These are phyloP conservation scores for Yarrowia deformans DNA, from an alignment of 805 yeast species.

Conservation along the genomic window DNA sequence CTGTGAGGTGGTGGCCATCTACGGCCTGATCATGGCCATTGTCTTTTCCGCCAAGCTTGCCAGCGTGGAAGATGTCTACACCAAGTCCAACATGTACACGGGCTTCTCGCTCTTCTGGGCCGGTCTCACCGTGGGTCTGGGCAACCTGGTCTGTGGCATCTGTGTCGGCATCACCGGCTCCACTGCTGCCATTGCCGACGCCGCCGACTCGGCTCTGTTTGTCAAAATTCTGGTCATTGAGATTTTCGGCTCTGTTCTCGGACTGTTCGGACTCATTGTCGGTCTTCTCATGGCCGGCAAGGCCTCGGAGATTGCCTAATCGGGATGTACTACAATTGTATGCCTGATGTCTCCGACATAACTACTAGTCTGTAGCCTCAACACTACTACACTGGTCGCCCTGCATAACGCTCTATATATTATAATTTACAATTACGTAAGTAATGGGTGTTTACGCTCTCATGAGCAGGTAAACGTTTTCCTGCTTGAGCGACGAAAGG, in stretches of 20 bases:
- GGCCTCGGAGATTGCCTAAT: conserved; percentile 80
- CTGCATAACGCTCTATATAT: conserved; percentile 39
- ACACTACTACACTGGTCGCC: conserved; percentile 28
- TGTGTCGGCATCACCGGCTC: conserved; percentile 98
- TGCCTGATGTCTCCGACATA: not conserved
- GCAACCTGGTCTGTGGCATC: conserved; percentile 94
- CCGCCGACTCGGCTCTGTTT: conserved; percentile 93
- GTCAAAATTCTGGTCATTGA: conserved; percentile 96
- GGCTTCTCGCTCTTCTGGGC: conserved; percentile 98
- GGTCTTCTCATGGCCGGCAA: conserved; percentile 97
- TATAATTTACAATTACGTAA: conserved; percentile 36
- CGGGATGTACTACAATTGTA: not conserved
- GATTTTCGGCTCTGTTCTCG: conserved; percentile 95
- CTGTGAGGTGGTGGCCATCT: conserved; percentile 99
- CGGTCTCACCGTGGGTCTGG: conserved; percentile 91
- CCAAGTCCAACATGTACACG: conserved; percentile 89
- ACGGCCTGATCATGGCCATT: conserved; percentile 96
- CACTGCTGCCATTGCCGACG: conserved; percentile 98
- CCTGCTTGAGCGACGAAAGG: conserved; percentile 88
- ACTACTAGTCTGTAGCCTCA: not conserved
- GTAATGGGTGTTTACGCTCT: conserved; percentile 54
- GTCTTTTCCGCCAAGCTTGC: conserved; percentile 90
- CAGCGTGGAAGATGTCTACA: conserved; percentile 64
- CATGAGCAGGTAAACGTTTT: conserved; percentile 86
- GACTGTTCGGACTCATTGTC: conserved; percentile 95